Conservation (phyloP, 768 basidiomycete genomes). For the Kwoniella sp. region DNA sequence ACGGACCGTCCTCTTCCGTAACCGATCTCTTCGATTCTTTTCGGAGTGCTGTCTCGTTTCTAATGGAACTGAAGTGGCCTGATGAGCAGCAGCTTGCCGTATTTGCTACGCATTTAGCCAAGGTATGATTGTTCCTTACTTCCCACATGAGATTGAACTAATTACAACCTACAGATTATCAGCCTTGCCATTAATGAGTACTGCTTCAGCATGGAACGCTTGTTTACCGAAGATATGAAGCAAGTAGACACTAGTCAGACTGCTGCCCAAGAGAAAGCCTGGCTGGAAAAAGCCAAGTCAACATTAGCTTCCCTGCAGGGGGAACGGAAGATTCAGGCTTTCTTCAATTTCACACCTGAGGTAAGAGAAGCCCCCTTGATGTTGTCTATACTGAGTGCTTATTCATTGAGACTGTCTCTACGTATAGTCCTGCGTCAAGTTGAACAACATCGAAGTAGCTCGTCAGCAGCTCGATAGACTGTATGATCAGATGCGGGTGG, state of each 20-base stretch:
- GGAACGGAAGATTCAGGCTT: conserved; percentile 91
- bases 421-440: conserved; percentile 83
- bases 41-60: conserved; percentile 81
- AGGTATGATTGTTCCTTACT: conserved; percentile 61
- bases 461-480: conserved; percentile 88
- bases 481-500: conserved; percentile 87
- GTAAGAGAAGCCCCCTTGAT: conserved; percentile 47
- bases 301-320: conserved; percentile 64
- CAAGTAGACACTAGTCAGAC: conserved; percentile 64
- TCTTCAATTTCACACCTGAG: conserved; percentile 78
- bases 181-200: conserved; percentile 91
- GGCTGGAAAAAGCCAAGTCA: conserved; percentile 56
- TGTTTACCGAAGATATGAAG: conserved; percentile 96
- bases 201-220: conserved; percentile 78
- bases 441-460: conserved; percentile 95
- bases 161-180: conserved; percentile 66
- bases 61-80: conserved; percentile 88
- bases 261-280: conserved; percentile 74
- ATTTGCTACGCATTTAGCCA: conserved; percentile 85
- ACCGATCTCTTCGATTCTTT: conserved; percentile 94
- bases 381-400: background rate
- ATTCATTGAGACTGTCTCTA: background rate
- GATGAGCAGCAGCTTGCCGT: conserved; percentile 84
- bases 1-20: conserved; percentile 91
- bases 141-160: background rate